Evolutionary conservation across 768 basidiomycete species (phyloP).

Genomic region (Hygrophorus russula): DNA sequence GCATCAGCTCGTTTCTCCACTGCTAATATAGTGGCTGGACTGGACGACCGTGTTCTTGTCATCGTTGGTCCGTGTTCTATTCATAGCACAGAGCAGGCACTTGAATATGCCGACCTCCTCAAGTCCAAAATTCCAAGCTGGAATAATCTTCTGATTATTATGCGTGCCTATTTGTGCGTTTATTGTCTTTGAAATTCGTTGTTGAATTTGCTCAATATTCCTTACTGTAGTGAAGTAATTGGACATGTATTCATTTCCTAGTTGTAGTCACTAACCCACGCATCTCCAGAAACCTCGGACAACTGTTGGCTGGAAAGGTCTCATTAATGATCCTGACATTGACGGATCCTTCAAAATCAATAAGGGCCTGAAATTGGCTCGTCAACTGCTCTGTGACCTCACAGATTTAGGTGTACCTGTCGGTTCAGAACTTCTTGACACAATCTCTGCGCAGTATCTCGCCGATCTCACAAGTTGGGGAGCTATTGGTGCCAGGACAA

Average conservation of each 20-base stretch:
- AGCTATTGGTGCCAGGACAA: slow-evolving; percentile 94
- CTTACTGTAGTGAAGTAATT: slow-evolving; percentile 22
- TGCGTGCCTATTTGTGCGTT: slow-evolving; percentile 96
- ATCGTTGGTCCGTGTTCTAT: slow-evolving; percentile 95
- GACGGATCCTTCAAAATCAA: slow-evolving; percentile 94
- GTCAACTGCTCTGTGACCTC: slow-evolving; percentile 86
- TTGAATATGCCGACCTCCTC: slow-evolving; percentile 79
- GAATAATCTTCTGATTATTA: slow-evolving; percentile 81
- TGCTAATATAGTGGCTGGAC: slow-evolving; percentile 68
- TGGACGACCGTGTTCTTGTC: slow-evolving; percentile 88
- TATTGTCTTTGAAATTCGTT: slow-evolving; percentile 4
- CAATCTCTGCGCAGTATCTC: slow-evolving; percentile 68
- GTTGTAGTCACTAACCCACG: neutral
- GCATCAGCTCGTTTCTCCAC: slow-evolving; percentile 69
- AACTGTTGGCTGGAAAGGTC: slow-evolving; percentile 96
- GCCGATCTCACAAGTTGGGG: slow-evolving; percentile 83
- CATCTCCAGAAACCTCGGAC: slow-evolving; percentile 79
- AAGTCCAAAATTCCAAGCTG: slow-evolving; percentile 68
- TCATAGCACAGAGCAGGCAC: slow-evolving; percentile 75
- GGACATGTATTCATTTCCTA: no score
- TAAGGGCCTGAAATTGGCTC: slow-evolving; percentile 84
- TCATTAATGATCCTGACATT: slow-evolving; percentile 91
- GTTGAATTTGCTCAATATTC: slow-evolving; percentile 3
- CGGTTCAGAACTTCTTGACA: slow-evolving; percentile 88
- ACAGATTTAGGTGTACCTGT: slow-evolving; percentile 86